These are phyloP conservation scores for Aphelidium insulamus DNA, from an alignment of 371 early-diverging fungal species.

Conservation along the genomic window DNA sequence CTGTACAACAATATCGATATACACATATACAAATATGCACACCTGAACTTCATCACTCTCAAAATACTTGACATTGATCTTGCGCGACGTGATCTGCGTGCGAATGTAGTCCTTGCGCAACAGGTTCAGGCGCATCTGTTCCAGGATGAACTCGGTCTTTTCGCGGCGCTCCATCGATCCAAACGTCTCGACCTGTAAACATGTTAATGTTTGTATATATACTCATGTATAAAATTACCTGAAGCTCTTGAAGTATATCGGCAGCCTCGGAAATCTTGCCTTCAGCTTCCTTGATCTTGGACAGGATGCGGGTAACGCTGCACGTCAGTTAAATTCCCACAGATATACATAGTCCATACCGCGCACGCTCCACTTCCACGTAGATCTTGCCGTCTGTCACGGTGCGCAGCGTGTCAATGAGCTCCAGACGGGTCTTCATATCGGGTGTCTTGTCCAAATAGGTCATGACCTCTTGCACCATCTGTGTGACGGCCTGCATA, in stretches of 20 bases:
- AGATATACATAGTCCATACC: too few species aligned
- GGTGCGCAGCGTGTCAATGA: slow-evolving; percentile 77
- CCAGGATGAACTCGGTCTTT: slow-evolving; percentile 93
- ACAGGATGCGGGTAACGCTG: slow-evolving; percentile 61
- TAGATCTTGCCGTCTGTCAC: slow-evolving; percentile 97
- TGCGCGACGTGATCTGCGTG: slow-evolving; percentile 76
- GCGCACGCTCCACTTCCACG: slow-evolving; percentile 91
- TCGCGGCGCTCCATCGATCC: slow-evolving; percentile 94
- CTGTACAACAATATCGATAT: not conserved
- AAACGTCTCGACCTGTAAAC: slow-evolving; percentile 71
- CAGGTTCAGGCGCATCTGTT: slow-evolving; percentile 87
- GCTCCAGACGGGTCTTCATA: slow-evolving; percentile 55
- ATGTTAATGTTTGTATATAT: not conserved
- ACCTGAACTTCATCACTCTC: slow-evolving; percentile 53
- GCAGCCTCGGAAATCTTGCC: slow-evolving; percentile 76
- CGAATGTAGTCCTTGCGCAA: slow-evolving; percentile 75
- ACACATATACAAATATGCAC: slow-evolving; percentile 2
- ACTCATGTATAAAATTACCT: slow-evolving; percentile 16
- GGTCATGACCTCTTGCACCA: slow-evolving; percentile 84
- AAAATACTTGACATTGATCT: slow-evolving; percentile 84
- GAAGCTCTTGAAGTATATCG: slow-evolving; percentile 85
- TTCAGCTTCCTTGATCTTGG: slow-evolving; percentile 72
- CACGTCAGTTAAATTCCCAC: too few species aligned
- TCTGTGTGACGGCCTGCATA: slow-evolving; percentile 62
- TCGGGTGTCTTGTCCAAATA: slow-evolving; percentile 63